Evolutionary conservation across 2,329 filamentous ascomycete genomes (phyloP).

Genomic region (Aureobasidium sp.): DNA sequence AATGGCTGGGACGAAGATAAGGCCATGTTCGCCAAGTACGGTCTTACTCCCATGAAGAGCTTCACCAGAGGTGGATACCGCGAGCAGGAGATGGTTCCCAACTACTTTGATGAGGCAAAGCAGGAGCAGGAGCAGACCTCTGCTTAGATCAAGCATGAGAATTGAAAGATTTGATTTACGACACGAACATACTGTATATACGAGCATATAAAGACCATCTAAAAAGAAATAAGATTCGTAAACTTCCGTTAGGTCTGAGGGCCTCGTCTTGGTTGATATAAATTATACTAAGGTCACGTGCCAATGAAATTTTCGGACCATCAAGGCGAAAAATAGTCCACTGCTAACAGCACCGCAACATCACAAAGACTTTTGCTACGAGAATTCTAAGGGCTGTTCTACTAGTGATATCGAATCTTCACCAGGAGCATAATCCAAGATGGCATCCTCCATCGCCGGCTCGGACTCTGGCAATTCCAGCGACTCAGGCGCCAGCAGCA

Average conservation of each 20-base stretch:
- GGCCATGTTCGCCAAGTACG: conserved; percentile 77
- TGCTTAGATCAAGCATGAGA: background rate
- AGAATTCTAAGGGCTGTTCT: too few relatives aligned
- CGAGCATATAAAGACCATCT: background rate
- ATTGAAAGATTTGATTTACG: background rate
- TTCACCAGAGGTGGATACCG: conserved; percentile 30
- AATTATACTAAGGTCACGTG: conserved; percentile 5
- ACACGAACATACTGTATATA: background rate
- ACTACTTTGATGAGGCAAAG: conserved; percentile 13
- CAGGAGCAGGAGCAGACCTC: background rate
- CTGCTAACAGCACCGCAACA: background rate
- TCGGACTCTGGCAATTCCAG: conserved; percentile 5
- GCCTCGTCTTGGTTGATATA: background rate
- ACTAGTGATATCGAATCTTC: background rate
- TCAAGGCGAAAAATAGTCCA: background rate
- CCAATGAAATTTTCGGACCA: conserved; percentile 9
- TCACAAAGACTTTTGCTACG: background rate
- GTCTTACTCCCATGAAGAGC: conserved; percentile 64
- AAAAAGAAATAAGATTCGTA: background rate
- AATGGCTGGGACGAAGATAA: conserved; percentile 87
- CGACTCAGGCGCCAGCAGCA: background rate
- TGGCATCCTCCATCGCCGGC: background rate
- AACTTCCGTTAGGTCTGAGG: background rate
- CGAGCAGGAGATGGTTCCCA: conserved; percentile 18
- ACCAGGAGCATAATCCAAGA: background rate